A percentile compares a stretch with the other conserved stretches of the same genome.
phyloP scores from a whole-genome alignment of 2,329 filamentous ascomycete genomes.

The Aspergillus awamori region DNA sequence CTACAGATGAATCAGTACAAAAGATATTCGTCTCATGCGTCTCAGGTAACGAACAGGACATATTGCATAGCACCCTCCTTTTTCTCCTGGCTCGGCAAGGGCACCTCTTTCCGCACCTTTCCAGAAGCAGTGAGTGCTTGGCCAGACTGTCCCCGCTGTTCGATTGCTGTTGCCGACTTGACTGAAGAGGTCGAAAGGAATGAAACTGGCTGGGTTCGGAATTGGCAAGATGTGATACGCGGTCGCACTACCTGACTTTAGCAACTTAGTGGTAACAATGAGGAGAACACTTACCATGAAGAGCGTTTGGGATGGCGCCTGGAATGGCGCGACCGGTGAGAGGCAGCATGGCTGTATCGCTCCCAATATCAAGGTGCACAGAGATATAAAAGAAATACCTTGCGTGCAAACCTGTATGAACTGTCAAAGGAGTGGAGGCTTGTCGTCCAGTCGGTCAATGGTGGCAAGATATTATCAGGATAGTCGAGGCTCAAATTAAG shows the following conservation, averaged over 20 bases:
- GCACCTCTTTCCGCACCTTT: conserved; percentile 51
- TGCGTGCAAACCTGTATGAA: not conserved
- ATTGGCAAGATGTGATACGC: conserved; percentile 31
- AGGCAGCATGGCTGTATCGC: conserved; percentile 28
- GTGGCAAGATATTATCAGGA: conserved; percentile 1
- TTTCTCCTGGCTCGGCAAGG: conserved; percentile 53
- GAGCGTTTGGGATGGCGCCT: conserved; percentile 31
- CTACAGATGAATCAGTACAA: conserved; percentile 23
- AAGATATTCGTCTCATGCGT: not conserved
- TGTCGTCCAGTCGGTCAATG: not conserved
- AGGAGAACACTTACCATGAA: conserved; percentile 28
- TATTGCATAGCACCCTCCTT: conserved; percentile 57
- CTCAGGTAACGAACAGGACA: conserved; percentile 45
- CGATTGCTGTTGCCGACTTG: conserved; percentile 47
- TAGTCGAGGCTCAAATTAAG: conserved; percentile 8
- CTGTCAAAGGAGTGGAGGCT: not conserved
- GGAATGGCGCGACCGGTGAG: conserved; percentile 30
- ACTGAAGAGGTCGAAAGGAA: conserved; percentile 48
- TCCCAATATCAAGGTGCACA: not conserved
- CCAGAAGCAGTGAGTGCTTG: conserved; percentile 45
- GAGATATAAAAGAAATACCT: not conserved
- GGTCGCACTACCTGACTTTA: conserved; percentile 33
- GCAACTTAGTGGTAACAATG: conserved; percentile 11
- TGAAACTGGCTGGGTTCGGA: conserved; percentile 41
- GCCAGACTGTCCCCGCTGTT: conserved; percentile 37